Conservation (phyloP, 805 yeast genomes). For the Barnettozyma pratensis region DNA sequence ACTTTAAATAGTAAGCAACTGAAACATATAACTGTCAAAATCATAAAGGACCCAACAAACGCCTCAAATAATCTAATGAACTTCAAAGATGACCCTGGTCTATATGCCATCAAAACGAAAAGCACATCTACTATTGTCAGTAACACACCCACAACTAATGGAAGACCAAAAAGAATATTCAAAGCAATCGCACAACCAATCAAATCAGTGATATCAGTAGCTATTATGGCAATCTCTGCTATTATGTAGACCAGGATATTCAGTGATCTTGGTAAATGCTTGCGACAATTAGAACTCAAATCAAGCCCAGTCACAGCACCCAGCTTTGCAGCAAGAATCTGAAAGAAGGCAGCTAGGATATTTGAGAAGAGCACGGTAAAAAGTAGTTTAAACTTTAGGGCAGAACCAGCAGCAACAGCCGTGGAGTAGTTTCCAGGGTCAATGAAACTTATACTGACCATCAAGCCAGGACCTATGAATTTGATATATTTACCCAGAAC, state of each 20-base stretch:
- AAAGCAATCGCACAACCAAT: constrained; percentile 96
- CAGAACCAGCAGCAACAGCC: constrained; percentile 91
- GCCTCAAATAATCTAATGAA: constrained; percentile 77
- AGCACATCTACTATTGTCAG: constrained; percentile 83
- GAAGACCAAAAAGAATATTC: constrained; percentile 75
- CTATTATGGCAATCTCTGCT: constrained; percentile 88
- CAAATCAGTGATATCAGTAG: constrained; percentile 95
- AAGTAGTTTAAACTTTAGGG: constrained; percentile 70
- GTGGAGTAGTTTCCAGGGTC: constrained; percentile 98
- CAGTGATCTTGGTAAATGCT: constrained; percentile 58
- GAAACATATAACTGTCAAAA: constrained; percentile 83
- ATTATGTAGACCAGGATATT: constrained; percentile 62
- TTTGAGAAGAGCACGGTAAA: constrained; percentile 79
- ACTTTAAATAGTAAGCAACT: constrained; percentile 71
- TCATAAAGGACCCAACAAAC: constrained; percentile 70
- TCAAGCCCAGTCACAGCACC: constrained; percentile 95
- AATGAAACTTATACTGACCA: constrained; percentile 95
- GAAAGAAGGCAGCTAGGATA: constrained; percentile 81
- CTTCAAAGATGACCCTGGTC: constrained; percentile 76
- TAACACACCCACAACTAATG: constrained; percentile 77
- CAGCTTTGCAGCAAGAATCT: constrained; percentile 75
- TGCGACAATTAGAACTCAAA: constrained; percentile 80
- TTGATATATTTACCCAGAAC: constrained; percentile 33
- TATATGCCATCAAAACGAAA: constrained; percentile 80
- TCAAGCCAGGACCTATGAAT: constrained; percentile 91